These are phyloP conservation scores for Suhomyces pyralidae DNA, from an alignment of 805 yeast species.

Conservation along the genomic window DNA sequence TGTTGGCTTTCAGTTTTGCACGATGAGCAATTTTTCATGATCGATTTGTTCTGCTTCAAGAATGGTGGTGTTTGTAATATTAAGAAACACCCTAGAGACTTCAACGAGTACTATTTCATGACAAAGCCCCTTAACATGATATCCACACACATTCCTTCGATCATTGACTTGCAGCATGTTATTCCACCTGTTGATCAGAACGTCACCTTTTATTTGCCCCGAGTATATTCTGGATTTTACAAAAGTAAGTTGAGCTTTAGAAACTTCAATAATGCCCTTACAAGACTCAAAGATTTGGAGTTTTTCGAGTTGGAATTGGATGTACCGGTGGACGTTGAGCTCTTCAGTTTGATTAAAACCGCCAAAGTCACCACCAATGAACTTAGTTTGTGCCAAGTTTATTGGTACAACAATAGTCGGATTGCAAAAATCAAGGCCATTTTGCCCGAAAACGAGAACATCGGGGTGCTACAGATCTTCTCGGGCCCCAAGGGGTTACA, in stretches of 20 bases:
- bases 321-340: conserved; percentile 68
- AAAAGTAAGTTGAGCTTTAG: conserved; percentile 52
- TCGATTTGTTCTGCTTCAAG: conserved; percentile 54
- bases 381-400: conserved; percentile 71
- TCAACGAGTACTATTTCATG: conserved; percentile 67
- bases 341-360: conserved; percentile 57
- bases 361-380: conserved; percentile 47
- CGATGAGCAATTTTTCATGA: conserved; percentile 73
- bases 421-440: conserved; percentile 76
- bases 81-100: conserved; percentile 15
- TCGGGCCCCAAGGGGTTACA: conserved; percentile 65
- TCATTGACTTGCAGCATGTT: conserved; percentile 78
- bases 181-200: conserved; percentile 79
- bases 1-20: conserved; percentile 82
- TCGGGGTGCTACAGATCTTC: conserved; percentile 74
- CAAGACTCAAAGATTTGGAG: conserved; percentile 72
- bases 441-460: conserved; percentile 63
- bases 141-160: conserved; percentile 83
- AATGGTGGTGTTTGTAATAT: conserved; percentile 31
- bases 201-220: conserved; percentile 76
- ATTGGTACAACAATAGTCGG: conserved; percentile 61
- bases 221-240: conserved; percentile 81
- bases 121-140: conserved; percentile 72
- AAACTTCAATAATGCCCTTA: conserved; percentile 73
- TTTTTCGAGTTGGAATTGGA: conserved; percentile 73